Conservation (phyloP, 495 filamentous ascomycete genomes). For the Massariosphaeria phaeospora region DNA sequence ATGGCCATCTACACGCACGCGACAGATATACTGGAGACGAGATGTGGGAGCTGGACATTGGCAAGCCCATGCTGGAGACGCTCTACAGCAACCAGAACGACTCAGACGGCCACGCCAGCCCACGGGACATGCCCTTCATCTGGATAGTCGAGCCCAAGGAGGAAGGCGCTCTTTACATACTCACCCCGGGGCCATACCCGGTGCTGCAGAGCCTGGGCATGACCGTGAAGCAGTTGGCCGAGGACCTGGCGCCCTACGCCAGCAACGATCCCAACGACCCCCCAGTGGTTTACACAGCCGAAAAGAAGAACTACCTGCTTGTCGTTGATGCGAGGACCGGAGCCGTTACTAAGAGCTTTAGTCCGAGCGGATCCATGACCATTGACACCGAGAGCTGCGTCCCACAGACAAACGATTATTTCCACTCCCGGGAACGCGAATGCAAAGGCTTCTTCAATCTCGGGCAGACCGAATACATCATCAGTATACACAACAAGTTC, state of each 20-base stretch:
- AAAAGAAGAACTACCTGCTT: constrained; percentile 74
- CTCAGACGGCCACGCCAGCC: constrained; percentile 51
- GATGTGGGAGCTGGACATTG: constrained; percentile 77
- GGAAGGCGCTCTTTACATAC: constrained; percentile 85
- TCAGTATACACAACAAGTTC: constrained; percentile 71
- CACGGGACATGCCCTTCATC: constrained; percentile 70
- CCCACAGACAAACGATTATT: constrained; percentile 50
- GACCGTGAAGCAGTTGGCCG: constrained; percentile 76
- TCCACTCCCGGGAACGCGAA: constrained; percentile 66
- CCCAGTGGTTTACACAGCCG: constrained; percentile 71
- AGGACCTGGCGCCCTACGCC: constrained; percentile 60
- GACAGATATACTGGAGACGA: constrained; percentile 78
- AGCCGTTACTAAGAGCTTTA: constrained; percentile 62
- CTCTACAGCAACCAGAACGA: constrained; percentile 71
- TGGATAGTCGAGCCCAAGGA: constrained; percentile 95
- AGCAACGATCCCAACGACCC: constrained; percentile 59
- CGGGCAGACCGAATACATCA: constrained; percentile 79
- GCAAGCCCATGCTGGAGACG: constrained; percentile 84
- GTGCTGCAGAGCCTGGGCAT: constrained; percentile 59
- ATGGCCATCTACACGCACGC: constrained; percentile 89
- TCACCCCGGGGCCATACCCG: constrained; percentile 59
- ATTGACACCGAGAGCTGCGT: constrained; percentile 53
- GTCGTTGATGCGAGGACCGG: constrained; percentile 84
- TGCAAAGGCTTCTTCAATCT: constrained; percentile 69
- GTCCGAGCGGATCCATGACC: constrained; percentile 52